Conservation (phyloP, 805 yeast species). For the Sungouiella blattae region DNA sequence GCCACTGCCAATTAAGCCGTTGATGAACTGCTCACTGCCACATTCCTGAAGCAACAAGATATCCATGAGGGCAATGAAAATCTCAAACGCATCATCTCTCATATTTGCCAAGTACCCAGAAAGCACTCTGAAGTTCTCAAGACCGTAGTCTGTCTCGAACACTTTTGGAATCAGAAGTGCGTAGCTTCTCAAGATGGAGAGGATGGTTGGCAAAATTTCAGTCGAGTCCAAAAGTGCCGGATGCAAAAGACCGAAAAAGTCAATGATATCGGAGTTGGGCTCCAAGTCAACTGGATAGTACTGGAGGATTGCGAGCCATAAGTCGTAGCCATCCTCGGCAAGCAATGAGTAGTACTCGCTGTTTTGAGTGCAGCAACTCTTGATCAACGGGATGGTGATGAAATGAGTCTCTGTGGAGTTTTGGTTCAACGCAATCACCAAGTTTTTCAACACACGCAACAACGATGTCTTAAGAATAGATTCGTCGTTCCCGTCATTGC, state of each 20-base stretch:
- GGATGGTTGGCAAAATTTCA: constrained; percentile 63
- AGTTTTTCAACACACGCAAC: constrained; percentile 53
- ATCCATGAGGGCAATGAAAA: constrained; percentile 54
- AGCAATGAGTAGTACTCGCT: constrained; percentile 48
- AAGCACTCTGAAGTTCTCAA: constrained; percentile 45
- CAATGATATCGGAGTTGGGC: constrained; percentile 38
- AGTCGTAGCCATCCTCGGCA: constrained; percentile 81
- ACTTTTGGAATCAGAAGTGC: constrained; percentile 44
- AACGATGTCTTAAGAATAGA: constrained; percentile 38
- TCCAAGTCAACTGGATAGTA: constrained; percentile 45
- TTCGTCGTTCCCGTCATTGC: constrained; percentile 33
- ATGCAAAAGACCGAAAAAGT: constrained; percentile 49
- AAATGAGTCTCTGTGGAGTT: constrained; percentile 47
- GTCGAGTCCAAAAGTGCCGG: constrained; percentile 67
- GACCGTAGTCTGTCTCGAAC: constrained; percentile 33
- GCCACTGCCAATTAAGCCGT: constrained; percentile 40
- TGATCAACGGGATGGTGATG: constrained; percentile 63
- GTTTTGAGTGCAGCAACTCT: constrained; percentile 54
- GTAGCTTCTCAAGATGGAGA: constrained; percentile 64
- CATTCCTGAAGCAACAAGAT: constrained; percentile 37
- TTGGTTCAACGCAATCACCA: constrained; percentile 54
- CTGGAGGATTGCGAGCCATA: constrained; percentile 72
- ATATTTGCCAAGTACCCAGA: constrained; percentile 54
- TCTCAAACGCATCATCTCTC: constrained; percentile 67
- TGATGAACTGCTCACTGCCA: constrained; percentile 23